Percentiles rank a stretch among this genome's conserved stretches.
phyloP scores from a whole-genome alignment of 768 basidiomycete species.

The Rhodocollybia butyracea region DNA sequence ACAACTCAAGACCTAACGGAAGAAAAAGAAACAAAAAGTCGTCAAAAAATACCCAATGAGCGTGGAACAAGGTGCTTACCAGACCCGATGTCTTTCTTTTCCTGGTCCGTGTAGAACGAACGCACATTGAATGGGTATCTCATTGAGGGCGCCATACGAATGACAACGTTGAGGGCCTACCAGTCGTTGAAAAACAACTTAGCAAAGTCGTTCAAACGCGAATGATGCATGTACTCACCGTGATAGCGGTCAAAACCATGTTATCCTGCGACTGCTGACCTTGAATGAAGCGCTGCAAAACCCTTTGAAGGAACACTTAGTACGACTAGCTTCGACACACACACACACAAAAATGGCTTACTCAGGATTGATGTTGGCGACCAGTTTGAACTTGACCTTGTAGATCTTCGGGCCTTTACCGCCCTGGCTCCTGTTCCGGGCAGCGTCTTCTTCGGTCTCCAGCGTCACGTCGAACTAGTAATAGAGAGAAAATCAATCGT shows the following conservation, averaged over 20 bases:
- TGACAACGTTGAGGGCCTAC: constrained; percentile 68
- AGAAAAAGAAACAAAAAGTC: constrained; percentile 28
- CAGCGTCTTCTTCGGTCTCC: constrained; percentile 25
- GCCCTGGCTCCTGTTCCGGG: too few relatives aligned
- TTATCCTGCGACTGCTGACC: constrained; percentile 67
- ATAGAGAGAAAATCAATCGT: constrained; percentile 8
- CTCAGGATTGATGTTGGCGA: constrained; percentile 59
- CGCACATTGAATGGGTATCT: constrained; percentile 69
- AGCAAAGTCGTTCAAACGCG: not conserved
- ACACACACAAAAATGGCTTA: too few relatives aligned
- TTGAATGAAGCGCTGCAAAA: constrained; percentile 52
- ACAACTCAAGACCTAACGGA: constrained; percentile 49
- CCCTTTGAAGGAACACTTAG: constrained; percentile 33
- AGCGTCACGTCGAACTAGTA: constrained; percentile 61
- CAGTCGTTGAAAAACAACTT: not conserved
- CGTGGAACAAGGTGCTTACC: not conserved
- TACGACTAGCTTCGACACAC: not conserved
- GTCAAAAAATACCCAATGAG: not conserved
- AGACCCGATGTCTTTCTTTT: constrained; percentile 42
- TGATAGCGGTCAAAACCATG: constrained; percentile 61
- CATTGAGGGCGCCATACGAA: constrained; percentile 66
- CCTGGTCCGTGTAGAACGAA: constrained; percentile 63
- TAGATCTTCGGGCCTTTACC: constrained; percentile 58
- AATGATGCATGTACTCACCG: constrained; percentile 38
- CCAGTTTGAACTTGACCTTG: constrained; percentile 58